These are phyloP conservation scores for Rhododendron henanense DNA, from an alignment of 148 eudicot species.

Conservation along the genomic window DNA sequence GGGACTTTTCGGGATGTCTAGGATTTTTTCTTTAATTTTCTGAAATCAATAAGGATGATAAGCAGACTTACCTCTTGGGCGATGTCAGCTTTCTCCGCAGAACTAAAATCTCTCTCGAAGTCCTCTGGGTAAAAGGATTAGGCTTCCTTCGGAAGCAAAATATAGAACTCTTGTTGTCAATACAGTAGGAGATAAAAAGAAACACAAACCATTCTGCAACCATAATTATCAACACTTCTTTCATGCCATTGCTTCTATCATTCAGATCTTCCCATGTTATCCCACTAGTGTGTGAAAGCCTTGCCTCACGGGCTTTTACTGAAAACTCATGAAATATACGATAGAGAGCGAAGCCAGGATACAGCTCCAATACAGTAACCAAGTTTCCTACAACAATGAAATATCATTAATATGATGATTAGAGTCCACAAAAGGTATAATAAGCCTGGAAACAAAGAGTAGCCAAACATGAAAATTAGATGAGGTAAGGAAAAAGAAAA, in stretches of 20 bases:
- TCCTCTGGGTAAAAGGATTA: constrained; percentile 21
- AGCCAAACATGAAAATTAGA: not conserved
- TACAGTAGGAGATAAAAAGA: constrained; percentile 54
- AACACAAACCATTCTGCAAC: constrained; percentile 68
- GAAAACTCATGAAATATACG: constrained; percentile 76
- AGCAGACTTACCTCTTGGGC: constrained; percentile 59
- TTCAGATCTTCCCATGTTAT: constrained; percentile 73
- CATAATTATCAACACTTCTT: constrained; percentile 66
- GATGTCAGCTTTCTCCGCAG: constrained; percentile 73
- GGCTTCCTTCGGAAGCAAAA: constrained; percentile 49
- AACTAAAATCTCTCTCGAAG: constrained; percentile 44
- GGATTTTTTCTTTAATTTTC: not conserved
- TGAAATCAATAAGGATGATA: not conserved
- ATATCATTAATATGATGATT: not conserved
- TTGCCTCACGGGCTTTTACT: constrained; percentile 46
- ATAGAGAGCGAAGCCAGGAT: constrained; percentile 74
- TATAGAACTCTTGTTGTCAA: constrained; percentile 56
- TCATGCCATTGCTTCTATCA: constrained; percentile 67
- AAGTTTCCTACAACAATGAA: constrained; percentile 44
- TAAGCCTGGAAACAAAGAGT: not conserved
- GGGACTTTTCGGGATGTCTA: not conserved
- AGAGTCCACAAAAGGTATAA: not conserved
- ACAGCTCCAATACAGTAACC: constrained; percentile 74
- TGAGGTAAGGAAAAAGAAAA: not conserved
- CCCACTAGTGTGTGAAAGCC: constrained; percentile 49